A percentile compares a stretch with the other conserved stretches of the same genome.
phyloP scores from a whole-genome alignment of 2,329 filamentous ascomycete genomes.

The Talaromyces sp. region DNA sequence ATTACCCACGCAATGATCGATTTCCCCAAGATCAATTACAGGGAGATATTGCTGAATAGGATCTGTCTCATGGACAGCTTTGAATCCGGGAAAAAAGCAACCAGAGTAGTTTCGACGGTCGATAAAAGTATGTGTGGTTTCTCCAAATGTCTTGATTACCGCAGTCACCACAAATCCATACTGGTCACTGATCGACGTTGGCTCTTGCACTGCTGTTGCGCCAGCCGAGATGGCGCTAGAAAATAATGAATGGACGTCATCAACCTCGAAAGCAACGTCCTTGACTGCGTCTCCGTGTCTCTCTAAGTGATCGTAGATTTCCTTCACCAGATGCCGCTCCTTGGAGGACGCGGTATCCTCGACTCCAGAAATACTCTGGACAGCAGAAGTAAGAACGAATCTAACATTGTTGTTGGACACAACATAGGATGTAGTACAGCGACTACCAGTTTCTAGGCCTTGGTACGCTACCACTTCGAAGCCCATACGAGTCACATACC shows the following conservation, averaged over 20 bases:
- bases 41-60: slow-evolving; percentile 50
- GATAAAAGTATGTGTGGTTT: slow-evolving; percentile 84
- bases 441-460: slow-evolving; percentile 79
- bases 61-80: slow-evolving; percentile 43
- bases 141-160: slow-evolving; percentile 77
- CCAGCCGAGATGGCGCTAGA: slow-evolving; percentile 62
- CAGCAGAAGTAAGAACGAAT: slow-evolving; percentile 79
- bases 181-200: slow-evolving; percentile 51
- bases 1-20: slow-evolving; percentile 95
- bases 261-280: slow-evolving; percentile 85
- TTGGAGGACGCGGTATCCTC: slow-evolving; percentile 53
- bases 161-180: slow-evolving; percentile 63
- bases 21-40: slow-evolving; percentile 61
- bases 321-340: slow-evolving; percentile 59
- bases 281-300: slow-evolving; percentile 86
- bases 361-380: slow-evolving; percentile 52
- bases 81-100: slow-evolving; percentile 73
- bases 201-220: slow-evolving; percentile 59
- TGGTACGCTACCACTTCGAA: slow-evolving; percentile 75
- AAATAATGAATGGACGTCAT: slow-evolving; percentile 72
- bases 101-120: slow-evolving; percentile 64
- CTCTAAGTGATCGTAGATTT: slow-evolving; percentile 75
- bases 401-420: slow-evolving; percentile 69
- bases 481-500: slow-evolving; percentile 77
- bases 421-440: slow-evolving; percentile 73